phyloP scores from a whole-genome alignment of 495 filamentous ascomycete species.

The Trichoderma gamsii region DNA sequence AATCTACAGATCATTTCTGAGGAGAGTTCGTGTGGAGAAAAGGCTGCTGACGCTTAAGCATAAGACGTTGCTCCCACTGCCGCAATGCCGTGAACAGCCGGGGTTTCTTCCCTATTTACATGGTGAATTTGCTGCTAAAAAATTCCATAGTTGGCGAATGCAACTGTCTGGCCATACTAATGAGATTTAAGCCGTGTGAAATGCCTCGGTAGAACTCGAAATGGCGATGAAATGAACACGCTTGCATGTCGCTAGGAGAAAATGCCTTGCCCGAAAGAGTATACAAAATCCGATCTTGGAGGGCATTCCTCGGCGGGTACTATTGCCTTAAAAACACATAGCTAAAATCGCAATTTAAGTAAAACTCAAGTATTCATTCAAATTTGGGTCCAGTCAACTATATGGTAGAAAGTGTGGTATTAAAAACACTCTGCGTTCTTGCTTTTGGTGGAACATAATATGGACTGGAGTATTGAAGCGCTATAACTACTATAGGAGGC shows the following conservation, averaged over 20 bases:
- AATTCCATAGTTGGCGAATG: not conserved
- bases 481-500: no score
- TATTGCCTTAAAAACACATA: not conserved
- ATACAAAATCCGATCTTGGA: not conserved
- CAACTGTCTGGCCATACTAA: not conserved
- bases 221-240: not conserved
- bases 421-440: no score
- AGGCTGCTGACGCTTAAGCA: not conserved
- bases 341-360: no score
- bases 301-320: not conserved
- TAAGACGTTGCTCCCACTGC: not conserved
- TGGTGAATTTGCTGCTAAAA: not conserved
- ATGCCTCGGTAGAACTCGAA: not conserved
- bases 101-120: not conserved
- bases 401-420: no score
- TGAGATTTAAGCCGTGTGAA: not conserved
- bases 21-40: not conserved
- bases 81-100: not conserved
- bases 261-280: conserved; percentile 1
- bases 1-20: not conserved
- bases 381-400: no score
- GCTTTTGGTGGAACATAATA: no score
- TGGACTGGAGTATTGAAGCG: no score
- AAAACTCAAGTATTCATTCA: no score
- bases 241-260: not conserved